Evolutionary conservation across 148 eudicot genomes (phyloP), one percentile per base, ranked within the genome.

Genomic region (Hydrangea macrophylla): DNA sequence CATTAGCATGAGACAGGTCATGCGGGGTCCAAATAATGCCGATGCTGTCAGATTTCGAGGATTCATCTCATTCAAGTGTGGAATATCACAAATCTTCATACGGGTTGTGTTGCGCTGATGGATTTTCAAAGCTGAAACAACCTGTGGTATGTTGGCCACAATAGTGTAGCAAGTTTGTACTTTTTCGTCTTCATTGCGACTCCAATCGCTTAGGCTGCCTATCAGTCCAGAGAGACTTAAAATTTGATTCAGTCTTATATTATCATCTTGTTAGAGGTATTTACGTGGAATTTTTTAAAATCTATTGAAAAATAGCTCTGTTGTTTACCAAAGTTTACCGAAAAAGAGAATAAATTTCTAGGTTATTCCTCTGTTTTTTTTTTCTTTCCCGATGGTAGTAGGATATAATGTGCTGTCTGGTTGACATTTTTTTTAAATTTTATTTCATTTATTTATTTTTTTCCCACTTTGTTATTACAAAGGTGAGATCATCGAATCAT

Each of bases 1-100:
- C 72, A 62, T 72, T 69, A 24, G 44, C 58, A 58, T 59, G 69
- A 68, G 70, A 74, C 73, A 78, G 87, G 73, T 77, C 80, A 77
- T 57, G 76, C 71, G 67, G 80, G 71, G 74, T 75, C 69, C 36
- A 66, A 73, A 50, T 50, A 69, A 58, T 40, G 73, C 36, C 56
- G 61, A 57, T 64, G 76, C 80, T 31, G 13, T 48, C 70, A 56
- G 32, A 40, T 42, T 61, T 65, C 42, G n/a, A 33, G 42, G 77
- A n/a, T n/a, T 71, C 66, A 33, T 64, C 68, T 11, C 60, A 54
- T 67, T 55, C 28, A 17, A 36, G 61, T 66, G 23, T 55, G 60
- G 61, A 55, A 36, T 25, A 44, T 55, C 39, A 20, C 51, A 9
- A n/a, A 15, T 55, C 33, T 67, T 55, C 70, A 67, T 55, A 25